Conservation (phyloP, 225 moss, liverwort and hornwort species). For the Bryum argenteum region DNA sequence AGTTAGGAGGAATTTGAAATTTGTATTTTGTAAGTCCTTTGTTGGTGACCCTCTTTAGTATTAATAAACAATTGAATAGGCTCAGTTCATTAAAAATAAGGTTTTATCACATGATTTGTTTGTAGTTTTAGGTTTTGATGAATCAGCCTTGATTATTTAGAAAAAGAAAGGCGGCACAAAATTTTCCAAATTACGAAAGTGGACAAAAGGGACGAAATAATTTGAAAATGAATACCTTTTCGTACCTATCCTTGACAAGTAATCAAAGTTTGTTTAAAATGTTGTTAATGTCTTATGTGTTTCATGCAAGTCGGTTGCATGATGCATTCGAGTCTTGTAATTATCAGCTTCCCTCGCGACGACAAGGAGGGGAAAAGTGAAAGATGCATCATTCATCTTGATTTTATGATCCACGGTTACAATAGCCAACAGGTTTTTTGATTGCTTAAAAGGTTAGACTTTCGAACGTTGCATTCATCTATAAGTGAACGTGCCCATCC, state of each 20-base stretch:
- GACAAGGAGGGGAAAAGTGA: constrained; percentile 38
- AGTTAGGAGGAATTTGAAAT: background rate
- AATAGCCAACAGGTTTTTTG: constrained; percentile 72
- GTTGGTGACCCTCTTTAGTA: background rate
- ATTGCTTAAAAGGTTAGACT: constrained; percentile 61
- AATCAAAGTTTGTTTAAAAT: constrained; percentile 30
- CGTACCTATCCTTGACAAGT: constrained; percentile 97
- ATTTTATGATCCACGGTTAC: constrained; percentile 90
- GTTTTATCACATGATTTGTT: constrained; percentile 1
- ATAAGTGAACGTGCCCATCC: constrained; percentile 1
- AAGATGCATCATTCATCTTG: constrained; percentile 86
- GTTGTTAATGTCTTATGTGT: constrained; percentile 20
- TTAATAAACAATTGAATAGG: background rate
- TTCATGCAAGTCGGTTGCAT: too few relatives aligned
- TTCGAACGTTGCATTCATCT: too few relatives aligned
- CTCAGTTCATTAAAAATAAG: constrained; percentile 1
- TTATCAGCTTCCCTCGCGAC: constrained; percentile 68
- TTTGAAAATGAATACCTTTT: constrained; percentile 88
- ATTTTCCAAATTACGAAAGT: too few relatives aligned
- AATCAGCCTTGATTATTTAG: constrained; percentile 32
- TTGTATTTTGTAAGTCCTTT: constrained; percentile 7
- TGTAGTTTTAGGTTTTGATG: constrained; percentile 20
- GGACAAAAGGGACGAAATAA: too few relatives aligned
- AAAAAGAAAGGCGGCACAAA: constrained; percentile 59
- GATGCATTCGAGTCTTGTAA: constrained; percentile 98